These are phyloP conservation scores for Fusarium mangiferae DNA, from an alignment of 2,329 filamentous ascomycete genomes.

Conservation along the genomic window DNA sequence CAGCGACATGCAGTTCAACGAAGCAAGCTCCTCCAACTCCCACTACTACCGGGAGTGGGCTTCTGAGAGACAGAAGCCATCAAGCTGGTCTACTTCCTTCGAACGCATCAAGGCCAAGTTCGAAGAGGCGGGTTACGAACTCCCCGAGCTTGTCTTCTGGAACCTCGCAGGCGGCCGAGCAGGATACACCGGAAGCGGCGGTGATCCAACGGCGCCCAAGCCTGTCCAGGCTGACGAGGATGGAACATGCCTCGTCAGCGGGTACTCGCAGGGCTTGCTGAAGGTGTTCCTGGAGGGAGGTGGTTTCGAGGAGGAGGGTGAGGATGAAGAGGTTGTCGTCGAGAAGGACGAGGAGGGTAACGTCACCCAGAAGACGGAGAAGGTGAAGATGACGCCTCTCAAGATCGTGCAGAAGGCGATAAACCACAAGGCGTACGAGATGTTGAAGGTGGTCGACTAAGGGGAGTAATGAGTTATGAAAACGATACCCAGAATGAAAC, in stretches of 20 bases:
- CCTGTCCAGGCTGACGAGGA: constrained; percentile 57
- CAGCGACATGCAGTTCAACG: constrained; percentile 69
- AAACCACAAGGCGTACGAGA: constrained; percentile 63
- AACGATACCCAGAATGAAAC: constrained; percentile 34
- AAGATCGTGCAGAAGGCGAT: constrained; percentile 61
- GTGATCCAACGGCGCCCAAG: constrained; percentile 55
- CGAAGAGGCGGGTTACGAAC: constrained; percentile 62
- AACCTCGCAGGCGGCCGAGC: constrained; percentile 60
- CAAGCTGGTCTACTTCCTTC: constrained; percentile 55
- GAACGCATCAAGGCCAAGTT: constrained; percentile 60
- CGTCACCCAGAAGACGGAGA: constrained; percentile 42
- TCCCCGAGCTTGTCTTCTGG: constrained; percentile 71
- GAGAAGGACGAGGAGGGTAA: constrained; percentile 42
- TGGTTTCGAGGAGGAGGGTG: constrained; percentile 54
- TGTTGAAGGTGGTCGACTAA: constrained; percentile 66
- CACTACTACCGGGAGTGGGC: too few species aligned
- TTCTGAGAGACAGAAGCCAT: constrained; percentile 32
- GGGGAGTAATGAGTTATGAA: constrained; percentile 12
- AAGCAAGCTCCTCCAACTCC: constrained; percentile 35
- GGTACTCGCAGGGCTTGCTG: constrained; percentile 67
- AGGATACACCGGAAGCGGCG: constrained; percentile 37
- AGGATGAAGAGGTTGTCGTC: constrained; percentile 49
- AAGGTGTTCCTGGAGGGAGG: constrained; percentile 66
- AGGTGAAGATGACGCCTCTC: constrained; percentile 56
- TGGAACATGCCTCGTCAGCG: constrained; percentile 62